phyloP scores from a whole-genome alignment of 2,329 filamentous ascomycete genomes.

The Neonectria faginata region DNA sequence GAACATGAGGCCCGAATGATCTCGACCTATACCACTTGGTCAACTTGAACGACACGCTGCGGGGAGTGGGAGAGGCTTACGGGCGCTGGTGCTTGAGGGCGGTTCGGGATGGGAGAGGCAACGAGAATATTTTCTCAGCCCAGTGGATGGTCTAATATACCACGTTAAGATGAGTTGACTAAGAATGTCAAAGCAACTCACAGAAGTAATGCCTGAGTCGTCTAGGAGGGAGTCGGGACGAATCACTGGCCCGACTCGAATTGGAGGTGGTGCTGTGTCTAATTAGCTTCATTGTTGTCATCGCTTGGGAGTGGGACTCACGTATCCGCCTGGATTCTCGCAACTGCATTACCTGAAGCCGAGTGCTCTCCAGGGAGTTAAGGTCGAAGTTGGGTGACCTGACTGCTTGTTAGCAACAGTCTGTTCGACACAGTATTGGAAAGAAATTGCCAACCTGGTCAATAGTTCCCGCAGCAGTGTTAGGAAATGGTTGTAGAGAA shows the following conservation, averaged over 20 bases:
- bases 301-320: slow-evolving; percentile 46
- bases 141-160: slow-evolving; percentile 63
- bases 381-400: slow-evolving; percentile 65
- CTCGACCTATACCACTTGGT: slow-evolving; percentile 53
- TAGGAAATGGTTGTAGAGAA: slow-evolving; percentile 68
- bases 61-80: slow-evolving; percentile 39
- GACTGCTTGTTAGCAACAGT: slow-evolving; percentile 32
- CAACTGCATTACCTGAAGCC: slow-evolving; percentile 62
- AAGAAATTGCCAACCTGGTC: slow-evolving; percentile 56
- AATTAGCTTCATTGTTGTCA: slow-evolving; percentile 23
- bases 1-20: slow-evolving; percentile 59
- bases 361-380: slow-evolving; percentile 63
- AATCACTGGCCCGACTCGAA: slow-evolving; percentile 50
- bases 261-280: slow-evolving; percentile 50
- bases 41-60: slow-evolving; percentile 8
- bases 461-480: slow-evolving; percentile 62
- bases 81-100: slow-evolving; percentile 56
- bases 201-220: slow-evolving; percentile 36
- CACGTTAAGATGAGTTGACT: slow-evolving; percentile 14
- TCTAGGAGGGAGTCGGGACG: slow-evolving; percentile 50
- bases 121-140: slow-evolving; percentile 71
- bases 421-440: background rate
- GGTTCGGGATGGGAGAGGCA: slow-evolving; percentile 64
- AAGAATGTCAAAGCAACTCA: slow-evolving; percentile 15
- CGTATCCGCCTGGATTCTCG: slow-evolving; percentile 66